phyloP scores from a whole-genome alignment of 768 basidiomycete genomes.

The Termitomyces sp. region DNA sequence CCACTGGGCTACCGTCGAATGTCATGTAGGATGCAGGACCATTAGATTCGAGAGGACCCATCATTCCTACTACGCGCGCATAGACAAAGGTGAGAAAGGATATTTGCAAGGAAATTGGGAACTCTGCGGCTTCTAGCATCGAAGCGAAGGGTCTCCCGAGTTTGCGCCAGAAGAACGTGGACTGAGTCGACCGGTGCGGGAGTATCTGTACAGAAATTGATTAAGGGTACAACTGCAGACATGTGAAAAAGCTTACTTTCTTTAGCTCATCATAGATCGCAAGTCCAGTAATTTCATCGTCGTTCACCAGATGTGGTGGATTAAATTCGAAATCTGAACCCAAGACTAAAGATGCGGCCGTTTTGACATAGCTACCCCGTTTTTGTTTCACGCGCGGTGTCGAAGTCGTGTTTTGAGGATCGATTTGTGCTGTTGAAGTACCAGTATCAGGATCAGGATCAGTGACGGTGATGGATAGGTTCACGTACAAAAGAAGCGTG shows the following conservation, averaged over 20 bases:
- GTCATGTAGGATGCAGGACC: slow-evolving; percentile 24
- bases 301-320: not conserved
- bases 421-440: slow-evolving; percentile 8
- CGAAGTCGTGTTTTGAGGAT: not conserved
- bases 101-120: slow-evolving; percentile 18
- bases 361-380: slow-evolving; percentile 3
- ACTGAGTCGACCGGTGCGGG: slow-evolving; percentile 12
- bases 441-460: not conserved
- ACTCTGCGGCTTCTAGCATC: slow-evolving; percentile 23
- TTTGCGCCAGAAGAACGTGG: slow-evolving; percentile 21
- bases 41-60: slow-evolving; percentile 19
- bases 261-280: slow-evolving; percentile 13
- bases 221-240: not conserved
- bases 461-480: not conserved
- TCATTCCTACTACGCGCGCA: slow-evolving; percentile 22
- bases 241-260: slow-evolving; percentile 9
- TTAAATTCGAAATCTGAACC: slow-evolving; percentile 13
- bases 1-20: slow-evolving; percentile 25
- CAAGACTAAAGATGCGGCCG: slow-evolving; percentile 8
- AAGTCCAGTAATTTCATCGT: slow-evolving; percentile 8
- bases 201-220: slow-evolving; percentile 8
- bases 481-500: slow-evolving; percentile 12
- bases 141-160: slow-evolving; percentile 21
- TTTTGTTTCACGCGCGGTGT: not conserved
- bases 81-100: slow-evolving; percentile 24